These are phyloP conservation scores for Alternaria incomplexa DNA, from an alignment of 2,329 filamentous ascomycete species.

Conservation along the genomic window DNA sequence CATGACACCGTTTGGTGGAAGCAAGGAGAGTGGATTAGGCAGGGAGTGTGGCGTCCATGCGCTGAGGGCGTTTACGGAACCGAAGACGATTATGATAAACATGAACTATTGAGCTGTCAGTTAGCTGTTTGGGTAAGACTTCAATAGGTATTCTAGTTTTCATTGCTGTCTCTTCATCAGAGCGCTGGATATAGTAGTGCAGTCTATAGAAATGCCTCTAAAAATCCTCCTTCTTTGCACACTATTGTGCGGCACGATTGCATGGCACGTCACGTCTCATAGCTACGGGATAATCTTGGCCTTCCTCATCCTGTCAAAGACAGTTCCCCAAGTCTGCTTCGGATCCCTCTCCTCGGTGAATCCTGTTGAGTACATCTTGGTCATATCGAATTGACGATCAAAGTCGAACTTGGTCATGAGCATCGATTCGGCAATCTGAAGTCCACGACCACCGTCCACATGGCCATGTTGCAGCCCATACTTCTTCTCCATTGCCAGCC, in stretches of 20 bases:
- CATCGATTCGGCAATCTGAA: constrained; percentile 52
- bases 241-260: no score
- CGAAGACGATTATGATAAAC: constrained; percentile 59
- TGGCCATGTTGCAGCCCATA: constrained; percentile 46
- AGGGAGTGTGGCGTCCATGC: constrained; percentile 58
- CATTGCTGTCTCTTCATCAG: background rate
- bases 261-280: background rate
- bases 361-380: constrained; percentile 51
- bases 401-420: constrained; percentile 54
- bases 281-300: constrained; percentile 50
- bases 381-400: constrained; percentile 55
- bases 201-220: background rate
- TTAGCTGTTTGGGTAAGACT: background rate
- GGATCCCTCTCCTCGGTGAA: constrained; percentile 52
- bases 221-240: no score
- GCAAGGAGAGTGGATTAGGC: constrained; percentile 58
- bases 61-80: constrained; percentile 57
- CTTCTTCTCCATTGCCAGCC: constrained; percentile 30
- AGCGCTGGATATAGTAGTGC: background rate
- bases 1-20: constrained; percentile 57
- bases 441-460: constrained; percentile 46
- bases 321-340: constrained; percentile 47
- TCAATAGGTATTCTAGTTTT: background rate
- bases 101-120: constrained; percentile 32
- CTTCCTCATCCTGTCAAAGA: constrained; percentile 54